Percentiles rank a stretch among this genome's conserved stretches.
phyloP scores from a whole-genome alignment of 1,284 basidiomycete genomes.

The Ceratobasidium sp. region DNA sequence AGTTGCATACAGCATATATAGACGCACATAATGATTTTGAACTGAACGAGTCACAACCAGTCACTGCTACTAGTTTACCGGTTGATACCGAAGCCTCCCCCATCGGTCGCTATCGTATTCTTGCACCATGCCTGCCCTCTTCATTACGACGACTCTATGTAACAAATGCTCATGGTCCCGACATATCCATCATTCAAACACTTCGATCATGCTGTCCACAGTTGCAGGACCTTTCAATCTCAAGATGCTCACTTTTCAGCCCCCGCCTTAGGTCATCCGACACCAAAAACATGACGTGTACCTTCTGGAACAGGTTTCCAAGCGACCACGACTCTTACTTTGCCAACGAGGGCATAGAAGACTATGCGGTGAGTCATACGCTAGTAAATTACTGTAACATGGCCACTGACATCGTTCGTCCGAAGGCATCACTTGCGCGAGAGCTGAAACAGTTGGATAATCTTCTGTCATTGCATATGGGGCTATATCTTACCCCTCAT shows the following conservation, averaged over 20 bases:
- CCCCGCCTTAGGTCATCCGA: neutral
- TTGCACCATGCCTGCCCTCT: slow-evolving; percentile 18
- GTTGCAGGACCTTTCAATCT: slow-evolving; percentile 31
- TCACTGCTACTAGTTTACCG: neutral
- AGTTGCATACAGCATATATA: slow-evolving; percentile 3
- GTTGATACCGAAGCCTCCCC: neutral
- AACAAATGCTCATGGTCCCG: slow-evolving; percentile 37
- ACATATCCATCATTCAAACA: slow-evolving; percentile 30
- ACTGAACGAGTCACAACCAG: neutral
- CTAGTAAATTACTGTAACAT: neutral
- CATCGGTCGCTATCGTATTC: slow-evolving; percentile 31
- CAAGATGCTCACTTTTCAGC: slow-evolving; percentile 39
- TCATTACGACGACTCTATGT: slow-evolving; percentile 35
- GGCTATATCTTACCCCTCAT: slow-evolving; percentile 29
- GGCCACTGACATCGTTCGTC: neutral
- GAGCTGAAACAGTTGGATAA: slow-evolving; percentile 2
- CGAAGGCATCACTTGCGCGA: slow-evolving; percentile 1
- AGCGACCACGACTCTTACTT: slow-evolving; percentile 43
- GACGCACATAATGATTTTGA: slow-evolving; percentile 30
- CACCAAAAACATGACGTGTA: neutral
- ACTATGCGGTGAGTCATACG: slow-evolving; percentile 26
- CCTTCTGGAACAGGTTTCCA: slow-evolving; percentile 32
- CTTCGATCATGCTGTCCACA: slow-evolving; percentile 19
- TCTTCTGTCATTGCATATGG: slow-evolving; percentile 17
- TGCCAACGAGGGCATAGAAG: slow-evolving; percentile 30